Conservation (phyloP, 1,284 basidiomycete species). For the Tilletia setariae region DNA sequence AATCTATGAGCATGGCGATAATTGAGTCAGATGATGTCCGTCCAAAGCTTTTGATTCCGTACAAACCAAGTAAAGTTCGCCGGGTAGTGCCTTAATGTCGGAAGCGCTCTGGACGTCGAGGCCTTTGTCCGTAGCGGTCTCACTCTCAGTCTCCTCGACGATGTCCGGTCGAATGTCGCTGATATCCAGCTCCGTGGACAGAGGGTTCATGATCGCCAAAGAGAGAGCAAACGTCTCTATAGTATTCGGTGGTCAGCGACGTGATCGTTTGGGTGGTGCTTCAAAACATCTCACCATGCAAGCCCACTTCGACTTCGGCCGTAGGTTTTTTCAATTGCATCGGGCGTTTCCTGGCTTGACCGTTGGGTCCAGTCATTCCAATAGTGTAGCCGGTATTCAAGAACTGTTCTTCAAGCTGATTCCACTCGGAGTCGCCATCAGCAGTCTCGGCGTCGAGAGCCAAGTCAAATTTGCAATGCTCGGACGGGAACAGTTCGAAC, state of each 20-base stretch:
- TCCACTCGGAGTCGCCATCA: constrained; percentile 25
- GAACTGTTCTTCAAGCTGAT: constrained; percentile 24
- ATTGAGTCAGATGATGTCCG: constrained; percentile 19
- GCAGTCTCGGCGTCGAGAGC: constrained; percentile 20
- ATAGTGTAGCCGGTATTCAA: constrained; percentile 21
- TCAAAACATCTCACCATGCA: constrained; percentile 25
- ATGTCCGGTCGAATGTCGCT: constrained; percentile 35
- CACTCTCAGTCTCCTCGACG: constrained; percentile 25
- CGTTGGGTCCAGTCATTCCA: constrained; percentile 18
- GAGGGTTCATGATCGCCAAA: constrained; percentile 56
- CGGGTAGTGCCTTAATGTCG: no score
- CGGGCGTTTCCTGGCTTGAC: constrained; percentile 21
- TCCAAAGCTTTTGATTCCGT: neutral
- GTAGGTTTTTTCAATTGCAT: constrained; percentile 26
- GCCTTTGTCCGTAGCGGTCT: no score
- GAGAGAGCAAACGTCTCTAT: constrained; percentile 55
- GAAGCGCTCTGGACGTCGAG: no score
- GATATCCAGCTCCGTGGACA: constrained; percentile 49
- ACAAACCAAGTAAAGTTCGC: no score
- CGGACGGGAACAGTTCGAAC: constrained; percentile 14
- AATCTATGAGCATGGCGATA: constrained; percentile 6
- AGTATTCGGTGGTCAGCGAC: neutral
- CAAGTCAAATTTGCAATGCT: constrained; percentile 20
- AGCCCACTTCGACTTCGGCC: constrained; percentile 37
- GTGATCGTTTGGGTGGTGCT: constrained; percentile 28